phyloP scores from a whole-genome alignment of 805 yeast genomes.

The Saccharomycopsis guyanensis region DNA sequence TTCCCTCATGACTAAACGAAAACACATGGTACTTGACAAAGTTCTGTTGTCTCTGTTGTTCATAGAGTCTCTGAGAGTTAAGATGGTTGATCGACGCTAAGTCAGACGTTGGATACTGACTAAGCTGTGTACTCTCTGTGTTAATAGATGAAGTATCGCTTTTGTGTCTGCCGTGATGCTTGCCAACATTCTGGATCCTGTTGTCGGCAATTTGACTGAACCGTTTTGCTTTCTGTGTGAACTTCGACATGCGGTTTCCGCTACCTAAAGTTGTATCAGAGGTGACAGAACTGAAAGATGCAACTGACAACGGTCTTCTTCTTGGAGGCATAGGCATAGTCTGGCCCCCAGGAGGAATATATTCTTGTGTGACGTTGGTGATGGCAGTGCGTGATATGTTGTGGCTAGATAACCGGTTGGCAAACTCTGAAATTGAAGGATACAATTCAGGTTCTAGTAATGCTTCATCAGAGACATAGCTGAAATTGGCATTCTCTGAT shows the following conservation, averaged over 20 bases:
- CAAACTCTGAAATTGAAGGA: background rate
- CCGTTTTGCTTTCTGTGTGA: constrained; percentile 13
- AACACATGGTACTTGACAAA: constrained; percentile 58
- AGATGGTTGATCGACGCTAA: background rate
- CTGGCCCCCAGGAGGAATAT: background rate
- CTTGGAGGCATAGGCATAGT: too few species aligned
- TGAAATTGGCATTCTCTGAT: constrained; percentile 1
- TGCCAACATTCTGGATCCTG: background rate
- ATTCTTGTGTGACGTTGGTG: constrained; percentile 9
- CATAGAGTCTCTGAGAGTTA: constrained; percentile 1
- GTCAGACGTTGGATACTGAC: background rate
- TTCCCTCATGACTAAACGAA: constrained; percentile 34
- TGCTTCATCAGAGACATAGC: background rate
- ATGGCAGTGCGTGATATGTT: constrained; percentile 6
- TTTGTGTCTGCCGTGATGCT: background rate
- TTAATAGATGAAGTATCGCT: background rate
- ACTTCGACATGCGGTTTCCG: background rate
- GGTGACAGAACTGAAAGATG: background rate
- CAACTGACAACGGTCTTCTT: constrained; percentile 3
- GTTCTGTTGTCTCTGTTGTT: constrained; percentile 27
- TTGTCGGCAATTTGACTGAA: constrained; percentile 16
- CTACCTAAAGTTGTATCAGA: too few species aligned
- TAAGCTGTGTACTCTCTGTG: background rate
- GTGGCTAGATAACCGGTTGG: constrained; percentile 3
- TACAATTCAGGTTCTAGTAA: background rate